Percentiles rank a stretch among this genome's conserved stretches.
Conservation (phyloP, 495 filamentous ascomycete genomes). For the Mycothermus thermophilus region DNA sequence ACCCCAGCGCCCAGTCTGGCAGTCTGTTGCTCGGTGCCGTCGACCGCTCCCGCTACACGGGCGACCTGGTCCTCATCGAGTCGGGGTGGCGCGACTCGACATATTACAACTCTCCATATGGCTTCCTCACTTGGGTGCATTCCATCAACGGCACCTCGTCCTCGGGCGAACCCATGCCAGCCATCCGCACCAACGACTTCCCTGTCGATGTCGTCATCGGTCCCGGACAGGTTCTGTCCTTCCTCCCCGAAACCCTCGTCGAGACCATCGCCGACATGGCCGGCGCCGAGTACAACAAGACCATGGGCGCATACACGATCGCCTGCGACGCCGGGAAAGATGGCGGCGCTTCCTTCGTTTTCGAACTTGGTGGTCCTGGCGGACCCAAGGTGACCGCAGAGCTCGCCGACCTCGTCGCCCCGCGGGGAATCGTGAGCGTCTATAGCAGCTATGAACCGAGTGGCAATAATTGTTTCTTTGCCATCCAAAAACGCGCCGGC, state of each 20-base stretch:
- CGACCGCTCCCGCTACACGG: slow-evolving; percentile 58
- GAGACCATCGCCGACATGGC: slow-evolving; percentile 43
- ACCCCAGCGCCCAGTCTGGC: slow-evolving; percentile 47
- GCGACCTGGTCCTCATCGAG: slow-evolving; percentile 41
- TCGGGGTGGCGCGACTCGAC: slow-evolving; percentile 7
- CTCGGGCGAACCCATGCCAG: slow-evolving; percentile 21
- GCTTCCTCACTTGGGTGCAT: slow-evolving; percentile 63
- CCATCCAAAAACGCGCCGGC: slow-evolving; percentile 40
- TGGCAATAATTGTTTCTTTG: slow-evolving; percentile 41
- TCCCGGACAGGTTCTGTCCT: slow-evolving; percentile 60
- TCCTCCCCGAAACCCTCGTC: slow-evolving; percentile 51
- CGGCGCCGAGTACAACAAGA: slow-evolving; percentile 35
- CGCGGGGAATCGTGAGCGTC: slow-evolving; percentile 21
- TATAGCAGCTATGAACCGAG: background rate
- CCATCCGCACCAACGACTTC: slow-evolving; percentile 39
- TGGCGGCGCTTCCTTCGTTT: slow-evolving; percentile 41
- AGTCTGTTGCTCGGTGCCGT: slow-evolving; percentile 74
- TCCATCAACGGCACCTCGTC: slow-evolving; percentile 22
- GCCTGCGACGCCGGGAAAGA: slow-evolving; percentile 49
- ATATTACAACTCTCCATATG: slow-evolving; percentile 20
- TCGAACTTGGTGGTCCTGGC: slow-evolving; percentile 33
- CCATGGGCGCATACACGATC: slow-evolving; percentile 38
- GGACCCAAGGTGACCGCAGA: slow-evolving; percentile 46
- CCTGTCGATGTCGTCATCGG: slow-evolving; percentile 41
- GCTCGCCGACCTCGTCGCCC: slow-evolving; percentile 49